A percentile compares a stretch with the other conserved stretches of the same genome.
Conservation (phyloP, 495 filamentous ascomycete genomes). For the Cercophora newfieldiana region DNA sequence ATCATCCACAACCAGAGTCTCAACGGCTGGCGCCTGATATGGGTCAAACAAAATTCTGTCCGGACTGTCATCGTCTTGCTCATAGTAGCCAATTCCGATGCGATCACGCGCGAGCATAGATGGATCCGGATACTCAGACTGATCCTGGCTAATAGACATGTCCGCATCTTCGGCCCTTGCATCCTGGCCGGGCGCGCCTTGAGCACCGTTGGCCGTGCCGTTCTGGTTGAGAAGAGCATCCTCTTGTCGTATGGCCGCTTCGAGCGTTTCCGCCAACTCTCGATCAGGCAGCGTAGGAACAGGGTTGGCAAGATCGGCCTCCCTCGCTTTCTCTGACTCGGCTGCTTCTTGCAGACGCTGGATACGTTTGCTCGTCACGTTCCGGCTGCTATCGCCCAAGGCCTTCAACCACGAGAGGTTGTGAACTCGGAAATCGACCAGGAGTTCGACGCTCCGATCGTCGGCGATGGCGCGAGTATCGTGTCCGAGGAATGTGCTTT, state of each 20-base stretch:
- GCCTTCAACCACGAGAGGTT: conserved; percentile 75
- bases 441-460: conserved; percentile 78
- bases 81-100: conserved; percentile 56
- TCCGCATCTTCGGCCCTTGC: conserved; percentile 28
- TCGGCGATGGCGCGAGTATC: conserved; percentile 88
- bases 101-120: conserved; percentile 43
- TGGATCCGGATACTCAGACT: conserved; percentile 51
- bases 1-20: conserved; percentile 35
- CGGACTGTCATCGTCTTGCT: conserved; percentile 49
- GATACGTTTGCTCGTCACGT: conserved; percentile 52
- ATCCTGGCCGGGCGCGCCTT: conserved; percentile 14
- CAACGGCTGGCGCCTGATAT: conserved; percentile 46
- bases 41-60: conserved; percentile 53
- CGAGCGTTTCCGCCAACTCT: conserved; percentile 34
- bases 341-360: conserved; percentile 52
- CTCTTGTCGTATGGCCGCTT: conserved; percentile 35
- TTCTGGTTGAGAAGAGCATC: conserved; percentile 17
- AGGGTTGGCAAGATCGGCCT: conserved; percentile 27
- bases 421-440: conserved; percentile 81
- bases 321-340: conserved; percentile 54
- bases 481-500: conserved; percentile 79
- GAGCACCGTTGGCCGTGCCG: not conserved
- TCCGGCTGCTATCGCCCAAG: conserved; percentile 51
- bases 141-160: conserved; percentile 34
- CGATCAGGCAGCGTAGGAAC: conserved; percentile 31